Percentiles rank a stretch among this genome's conserved stretches.
Conservation (phyloP, 2,329 filamentous ascomycete species). For the Waltergamsia citrina region DNA sequence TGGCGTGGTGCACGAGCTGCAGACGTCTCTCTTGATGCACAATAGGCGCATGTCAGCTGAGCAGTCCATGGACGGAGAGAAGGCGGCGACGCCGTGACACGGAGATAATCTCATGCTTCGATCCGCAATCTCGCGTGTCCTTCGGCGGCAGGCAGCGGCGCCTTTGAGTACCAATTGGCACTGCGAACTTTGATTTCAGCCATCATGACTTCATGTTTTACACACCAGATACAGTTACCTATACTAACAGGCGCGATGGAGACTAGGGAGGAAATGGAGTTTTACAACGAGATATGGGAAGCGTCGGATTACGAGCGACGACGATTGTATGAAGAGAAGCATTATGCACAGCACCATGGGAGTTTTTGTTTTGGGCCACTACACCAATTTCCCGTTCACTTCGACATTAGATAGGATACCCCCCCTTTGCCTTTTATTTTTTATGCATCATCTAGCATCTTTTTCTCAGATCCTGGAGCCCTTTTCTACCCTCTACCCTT, state of each 20-base stretch:
- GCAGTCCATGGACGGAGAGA: constrained; percentile 34
- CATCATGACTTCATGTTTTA: too few relatives aligned
- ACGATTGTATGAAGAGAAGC: neutral
- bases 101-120: too few relatives aligned
- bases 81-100: too few relatives aligned
- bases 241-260: too few relatives aligned
- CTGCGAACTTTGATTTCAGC: too few relatives aligned
- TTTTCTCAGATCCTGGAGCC: neutral
- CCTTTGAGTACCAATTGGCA: too few relatives aligned
- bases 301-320: neutral
- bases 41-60: constrained; percentile 55
- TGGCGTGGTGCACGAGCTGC: constrained; percentile 53
- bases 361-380: constrained; percentile 9
- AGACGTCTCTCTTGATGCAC: constrained; percentile 50
- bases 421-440: constrained; percentile 9
- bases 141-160: too few relatives aligned
- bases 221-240: too few relatives aligned
- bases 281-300: constrained; percentile 1
- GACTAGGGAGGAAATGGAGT: too few relatives aligned
- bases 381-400: too few relatives aligned
- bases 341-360: constrained; percentile 6
- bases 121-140: too few relatives aligned
- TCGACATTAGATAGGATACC: constrained; percentile 31
- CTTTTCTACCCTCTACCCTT: neutral
- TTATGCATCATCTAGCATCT: neutral